A percentile compares a stretch with the other conserved stretches of the same genome.
Evolutionary conservation across 2,329 filamentous ascomycete genomes (phyloP).

Genomic region (Sarocladiaceae sp.): DNA sequence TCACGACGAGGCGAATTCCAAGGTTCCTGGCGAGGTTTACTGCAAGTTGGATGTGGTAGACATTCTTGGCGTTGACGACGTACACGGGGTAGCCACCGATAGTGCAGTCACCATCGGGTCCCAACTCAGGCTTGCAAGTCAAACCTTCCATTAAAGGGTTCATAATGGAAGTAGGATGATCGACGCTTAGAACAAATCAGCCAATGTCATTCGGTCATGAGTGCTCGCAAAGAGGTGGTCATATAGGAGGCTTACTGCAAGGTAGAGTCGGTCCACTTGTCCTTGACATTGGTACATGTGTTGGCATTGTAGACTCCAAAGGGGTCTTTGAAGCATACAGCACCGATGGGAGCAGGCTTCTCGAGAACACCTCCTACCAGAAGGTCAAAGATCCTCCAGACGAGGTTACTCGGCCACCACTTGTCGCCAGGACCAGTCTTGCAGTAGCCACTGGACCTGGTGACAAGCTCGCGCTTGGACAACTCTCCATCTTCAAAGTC

Average conservation of each 20-base stretch:
- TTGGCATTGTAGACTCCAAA: conserved; percentile 18
- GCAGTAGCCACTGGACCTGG: conserved; percentile 10
- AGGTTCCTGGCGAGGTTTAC: conserved; percentile 40
- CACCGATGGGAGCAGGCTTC: conserved; percentile 24
- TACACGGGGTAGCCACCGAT: conserved; percentile 37
- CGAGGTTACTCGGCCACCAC: conserved; percentile 18
- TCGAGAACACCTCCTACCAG: conserved; percentile 23
- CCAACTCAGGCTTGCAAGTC: conserved; percentile 29
- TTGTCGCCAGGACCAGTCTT: conserved; percentile 23
- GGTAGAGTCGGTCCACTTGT: conserved; percentile 17
- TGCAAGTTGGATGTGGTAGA: conserved; percentile 39
- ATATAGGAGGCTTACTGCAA: background rate
- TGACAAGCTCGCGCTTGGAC: background rate
- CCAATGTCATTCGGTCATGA: background rate
- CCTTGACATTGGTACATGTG: conserved; percentile 18
- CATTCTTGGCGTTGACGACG: conserved; percentile 33
- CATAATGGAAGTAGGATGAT: conserved; percentile 35
- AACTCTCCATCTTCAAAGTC: background rate
- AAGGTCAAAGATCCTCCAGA: conserved; percentile 28
- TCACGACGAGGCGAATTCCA: conserved; percentile 44
- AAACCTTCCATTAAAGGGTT: conserved; percentile 33
- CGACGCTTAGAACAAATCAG: conserved; percentile 11
- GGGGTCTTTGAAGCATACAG: conserved; percentile 24
- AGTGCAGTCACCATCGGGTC: conserved; percentile 23
- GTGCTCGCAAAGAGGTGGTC: background rate